Conservation (phyloP, 2,329 filamentous ascomycete genomes). For the Keithomyces neogunnii region DNA sequence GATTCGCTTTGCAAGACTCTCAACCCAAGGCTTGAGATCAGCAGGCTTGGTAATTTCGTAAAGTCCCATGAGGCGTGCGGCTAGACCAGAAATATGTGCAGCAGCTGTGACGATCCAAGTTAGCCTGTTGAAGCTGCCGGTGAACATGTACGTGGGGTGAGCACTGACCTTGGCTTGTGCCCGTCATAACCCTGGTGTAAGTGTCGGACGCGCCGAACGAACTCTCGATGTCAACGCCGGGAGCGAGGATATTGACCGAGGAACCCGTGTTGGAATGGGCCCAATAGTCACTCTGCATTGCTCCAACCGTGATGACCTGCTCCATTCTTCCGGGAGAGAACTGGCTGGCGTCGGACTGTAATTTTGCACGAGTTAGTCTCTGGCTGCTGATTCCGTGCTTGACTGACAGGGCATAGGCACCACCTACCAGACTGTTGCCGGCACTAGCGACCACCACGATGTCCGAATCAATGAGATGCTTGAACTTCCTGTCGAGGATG, state of each 20-base stretch:
- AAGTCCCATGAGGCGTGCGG: slow-evolving; percentile 53
- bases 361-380: slow-evolving; percentile 8
- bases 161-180: slow-evolving; percentile 46
- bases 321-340: slow-evolving; percentile 46
- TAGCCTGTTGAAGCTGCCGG: not conserved
- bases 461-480: slow-evolving; percentile 38
- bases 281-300: slow-evolving; percentile 44
- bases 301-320: slow-evolving; percentile 52
- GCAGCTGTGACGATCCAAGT: slow-evolving; percentile 32
- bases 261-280: slow-evolving; percentile 46
- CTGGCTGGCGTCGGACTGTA: slow-evolving; percentile 36
- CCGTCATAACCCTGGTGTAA: slow-evolving; percentile 36
- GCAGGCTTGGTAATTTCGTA: not conserved
- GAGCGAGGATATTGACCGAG: slow-evolving; percentile 45
- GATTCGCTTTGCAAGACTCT: too few species aligned
- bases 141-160: not conserved
- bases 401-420: not conserved
- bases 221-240: slow-evolving; percentile 45
- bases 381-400: slow-evolving; percentile 4
- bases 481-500: slow-evolving; percentile 47
- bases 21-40: too few species aligned
- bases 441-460: slow-evolving; percentile 52
- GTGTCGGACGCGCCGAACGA: slow-evolving; percentile 42
- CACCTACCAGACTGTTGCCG: slow-evolving; percentile 43
- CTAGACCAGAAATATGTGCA: slow-evolving; percentile 59